These are phyloP conservation scores for Ilex aquifolium DNA, from an alignment of 257 asterid genomes.

Conservation along the genomic window DNA sequence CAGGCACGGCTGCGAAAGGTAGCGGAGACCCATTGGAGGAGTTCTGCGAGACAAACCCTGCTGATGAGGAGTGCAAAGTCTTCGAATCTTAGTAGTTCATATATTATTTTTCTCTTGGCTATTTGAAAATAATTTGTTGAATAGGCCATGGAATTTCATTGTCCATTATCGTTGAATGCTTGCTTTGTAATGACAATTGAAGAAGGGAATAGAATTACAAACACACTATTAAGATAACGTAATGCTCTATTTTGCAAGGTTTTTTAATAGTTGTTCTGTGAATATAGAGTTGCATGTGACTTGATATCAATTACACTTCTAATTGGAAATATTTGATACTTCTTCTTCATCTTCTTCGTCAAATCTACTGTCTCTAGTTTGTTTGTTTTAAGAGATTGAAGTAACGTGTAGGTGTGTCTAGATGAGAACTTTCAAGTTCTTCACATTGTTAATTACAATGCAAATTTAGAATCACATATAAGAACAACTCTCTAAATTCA, in stretches of 20 bases:
- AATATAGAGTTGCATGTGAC: too few species aligned
- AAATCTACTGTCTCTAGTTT: too few species aligned
- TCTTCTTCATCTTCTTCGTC: too few species aligned
- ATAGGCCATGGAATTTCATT: slow-evolving; percentile 5
- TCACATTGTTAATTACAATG: too few species aligned
- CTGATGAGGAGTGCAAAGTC: slow-evolving; percentile 88
- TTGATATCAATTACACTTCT: too few species aligned
- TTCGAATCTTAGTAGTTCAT: slow-evolving; percentile 42
- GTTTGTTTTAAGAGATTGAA: too few species aligned
- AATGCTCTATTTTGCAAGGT: background rate
- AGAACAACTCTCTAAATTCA: too few species aligned
- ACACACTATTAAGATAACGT: background rate
- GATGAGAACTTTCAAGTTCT: too few species aligned
- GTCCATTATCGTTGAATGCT: background rate
- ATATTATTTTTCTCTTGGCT: slow-evolving; percentile 5
- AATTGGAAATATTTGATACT: too few species aligned
- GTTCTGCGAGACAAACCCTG: slow-evolving; percentile 64
- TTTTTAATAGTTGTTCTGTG: too few species aligned
- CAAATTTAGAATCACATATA: too few species aligned
- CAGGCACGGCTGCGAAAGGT: slow-evolving; percentile 42
- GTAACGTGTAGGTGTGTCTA: too few species aligned
- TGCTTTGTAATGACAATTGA: slow-evolving; percentile 3
- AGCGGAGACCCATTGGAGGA: slow-evolving; percentile 88
- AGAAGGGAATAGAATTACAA: slow-evolving; percentile 5
- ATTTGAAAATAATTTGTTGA: background rate